Evolutionary conservation across 306 rosid genomes (phyloP).

Genomic region (Sicyos baderoa): DNA sequence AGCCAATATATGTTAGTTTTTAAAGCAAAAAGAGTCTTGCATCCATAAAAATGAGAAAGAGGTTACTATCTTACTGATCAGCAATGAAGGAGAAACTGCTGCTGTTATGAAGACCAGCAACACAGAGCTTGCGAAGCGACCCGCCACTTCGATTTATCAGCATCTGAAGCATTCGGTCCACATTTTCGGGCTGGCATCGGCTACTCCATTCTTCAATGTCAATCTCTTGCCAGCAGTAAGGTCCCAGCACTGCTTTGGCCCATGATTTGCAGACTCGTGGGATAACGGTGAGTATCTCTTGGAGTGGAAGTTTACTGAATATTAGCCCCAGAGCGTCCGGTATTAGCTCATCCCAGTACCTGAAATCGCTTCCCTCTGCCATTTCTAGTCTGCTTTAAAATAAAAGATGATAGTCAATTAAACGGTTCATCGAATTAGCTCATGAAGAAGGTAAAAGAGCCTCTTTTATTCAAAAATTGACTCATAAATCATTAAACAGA

Average conservation of each 20-base stretch:
- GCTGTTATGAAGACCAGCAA: slow-evolving; percentile 55
- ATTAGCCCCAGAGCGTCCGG: slow-evolving; percentile 87
- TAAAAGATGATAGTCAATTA: not conserved
- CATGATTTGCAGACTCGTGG: slow-evolving; percentile 92
- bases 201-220: slow-evolving; percentile 88
- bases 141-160: slow-evolving; percentile 64
- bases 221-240: slow-evolving; percentile 96
- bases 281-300: slow-evolving; percentile 64
- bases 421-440: not conserved
- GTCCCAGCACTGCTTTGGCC: slow-evolving; percentile 70
- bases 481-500: not conserved
- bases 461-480: not conserved
- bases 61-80: slow-evolving; percentile 73
- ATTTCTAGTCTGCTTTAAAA: slow-evolving; percentile 30
- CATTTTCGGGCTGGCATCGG: slow-evolving; percentile 43
- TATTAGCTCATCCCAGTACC: slow-evolving; percentile 85
- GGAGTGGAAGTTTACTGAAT: slow-evolving; percentile 64
- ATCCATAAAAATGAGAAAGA: not conserved
- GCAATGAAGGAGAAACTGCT: slow-evolving; percentile 64
- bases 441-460: not conserved
- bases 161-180: slow-evolving; percentile 63
- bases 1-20: not conserved
- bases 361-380: slow-evolving; percentile 50
- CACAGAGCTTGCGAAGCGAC: slow-evolving; percentile 72
- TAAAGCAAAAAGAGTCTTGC: not conserved